Evolutionary conservation across 1,139 yeast genomes (phyloP).

Genomic region (Kurtzmaniella natalensis): DNA sequence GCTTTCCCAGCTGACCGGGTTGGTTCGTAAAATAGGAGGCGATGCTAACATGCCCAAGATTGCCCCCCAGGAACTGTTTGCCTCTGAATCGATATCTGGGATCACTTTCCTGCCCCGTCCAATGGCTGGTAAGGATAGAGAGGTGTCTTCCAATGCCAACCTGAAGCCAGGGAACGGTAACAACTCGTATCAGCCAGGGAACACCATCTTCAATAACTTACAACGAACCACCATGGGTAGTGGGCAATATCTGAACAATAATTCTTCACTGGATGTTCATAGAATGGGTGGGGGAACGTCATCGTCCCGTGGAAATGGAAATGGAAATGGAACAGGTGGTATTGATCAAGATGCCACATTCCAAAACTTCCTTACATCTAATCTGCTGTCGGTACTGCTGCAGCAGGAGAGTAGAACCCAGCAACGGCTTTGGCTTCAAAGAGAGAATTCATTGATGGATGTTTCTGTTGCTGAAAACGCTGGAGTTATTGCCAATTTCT

Average conservation of each 20-base stretch:
- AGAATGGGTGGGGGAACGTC: background rate
- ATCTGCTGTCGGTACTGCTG: slow-evolving; percentile 3
- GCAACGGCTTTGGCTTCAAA: slow-evolving; percentile 76
- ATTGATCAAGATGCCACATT: slow-evolving; percentile 1
- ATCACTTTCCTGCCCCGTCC: slow-evolving; percentile 37
- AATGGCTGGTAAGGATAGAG: slow-evolving; percentile 16
- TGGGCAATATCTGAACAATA: background rate
- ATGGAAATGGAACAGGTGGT: background rate
- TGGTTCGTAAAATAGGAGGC: slow-evolving; percentile 35
- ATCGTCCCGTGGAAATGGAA: background rate
- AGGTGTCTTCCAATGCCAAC: slow-evolving; percentile 33
- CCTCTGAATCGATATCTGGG: slow-evolving; percentile 25
- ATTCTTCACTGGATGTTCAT: background rate
- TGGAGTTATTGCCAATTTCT: slow-evolving; percentile 30
- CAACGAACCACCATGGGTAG: slow-evolving; percentile 28
- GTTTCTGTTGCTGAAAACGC: slow-evolving; percentile 16
- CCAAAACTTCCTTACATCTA: slow-evolving; percentile 1
- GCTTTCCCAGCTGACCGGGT: slow-evolving; percentile 44
- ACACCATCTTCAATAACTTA: slow-evolving; percentile 40
- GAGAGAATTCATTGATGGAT: slow-evolving; percentile 69
- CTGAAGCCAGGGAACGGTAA: slow-evolving; percentile 29
- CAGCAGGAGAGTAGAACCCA: slow-evolving; percentile 64
- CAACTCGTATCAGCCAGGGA: slow-evolving; percentile 42
- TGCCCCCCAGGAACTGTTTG: slow-evolving; percentile 3
- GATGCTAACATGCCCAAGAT: slow-evolving; percentile 16